Base-by-base conservation (phyloP, 192 early-diverging fungal species). In the Piromyces sp. region DNA sequence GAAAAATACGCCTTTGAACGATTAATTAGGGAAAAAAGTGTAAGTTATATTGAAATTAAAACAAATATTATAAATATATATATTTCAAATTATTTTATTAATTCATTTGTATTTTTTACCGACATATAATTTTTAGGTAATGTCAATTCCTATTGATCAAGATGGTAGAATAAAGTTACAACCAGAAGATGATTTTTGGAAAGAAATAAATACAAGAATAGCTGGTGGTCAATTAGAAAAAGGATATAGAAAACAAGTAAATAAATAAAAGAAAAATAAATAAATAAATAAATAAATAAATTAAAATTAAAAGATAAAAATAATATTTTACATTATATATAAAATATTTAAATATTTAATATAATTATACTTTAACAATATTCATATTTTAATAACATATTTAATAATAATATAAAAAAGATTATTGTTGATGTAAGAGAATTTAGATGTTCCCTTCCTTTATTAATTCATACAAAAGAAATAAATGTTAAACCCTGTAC, bases 1-100 rank as follows among this genome's bases (percentile, higher is more conserved):
- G 97, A 99, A 85, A 96, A 96, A 84, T 92, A 95, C 81, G 91
- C 97, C 0, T 99, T 99, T 88, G 96, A 98, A 84, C 93, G 89
- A 79, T 83, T 99, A 51, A 97, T 99, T 82, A 83, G 88, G 26
- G 94, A 96, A 82, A 97, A 97, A 87, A 92, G 93, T 37, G 93
- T 92, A 85, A 85, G 86, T 84, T 80, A 36, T 36, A 36, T 36
- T 4, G 12, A 36, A 36, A 36, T 7, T 7, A 36, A 36, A 36
- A 36, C n/a, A n/a, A n/a, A n/a, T n/a, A n/a, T n/a, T n/a, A n/a
- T n/a, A n/a, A n/a, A n/a, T n/a, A n/a, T n/a, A n/a, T n/a, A n/a
- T n/a, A n/a, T n/a, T n/a, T n/a, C n/a, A n/a, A n/a, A n/a, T n/a
- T n/a, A n/a, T n/a, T n/a, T n/a, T n/a, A n/a, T n/a, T n/a, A n/a